These are phyloP conservation scores for Rubia yunnanensis DNA, from an alignment of 257 asterid genomes.

Conservation along the genomic window DNA sequence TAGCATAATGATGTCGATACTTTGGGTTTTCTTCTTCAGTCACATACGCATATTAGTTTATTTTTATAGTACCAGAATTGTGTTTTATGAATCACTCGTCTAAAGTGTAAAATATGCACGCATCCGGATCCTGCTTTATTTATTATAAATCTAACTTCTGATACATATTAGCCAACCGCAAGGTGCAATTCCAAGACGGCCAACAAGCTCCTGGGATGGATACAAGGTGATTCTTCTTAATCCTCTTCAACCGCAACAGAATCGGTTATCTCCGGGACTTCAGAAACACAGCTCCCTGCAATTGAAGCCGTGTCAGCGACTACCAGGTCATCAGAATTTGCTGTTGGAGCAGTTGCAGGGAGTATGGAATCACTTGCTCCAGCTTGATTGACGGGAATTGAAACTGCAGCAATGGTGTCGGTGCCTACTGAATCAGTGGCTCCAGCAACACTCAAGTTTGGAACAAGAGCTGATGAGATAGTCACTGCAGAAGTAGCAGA, in stretches of 20 bases:
- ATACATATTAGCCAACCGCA: neutral
- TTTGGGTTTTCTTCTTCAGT: no score
- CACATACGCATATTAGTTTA: neutral
- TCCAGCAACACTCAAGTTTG: slow-evolving; percentile 6
- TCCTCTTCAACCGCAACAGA: neutral
- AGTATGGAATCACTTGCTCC: neutral
- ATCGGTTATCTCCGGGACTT: neutral
- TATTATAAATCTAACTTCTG: no score
- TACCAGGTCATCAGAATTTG: neutral
- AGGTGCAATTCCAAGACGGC: neutral
- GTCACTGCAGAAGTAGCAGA: neutral
- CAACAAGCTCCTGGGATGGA: neutral
- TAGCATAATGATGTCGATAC: no score
- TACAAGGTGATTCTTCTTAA: neutral
- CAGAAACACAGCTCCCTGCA: neutral
- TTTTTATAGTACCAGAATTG: neutral
- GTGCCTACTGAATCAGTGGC: neutral
- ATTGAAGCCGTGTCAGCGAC: neutral
- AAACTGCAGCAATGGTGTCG: neutral
- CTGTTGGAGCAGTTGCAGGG: neutral
- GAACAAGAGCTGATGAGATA: neutral
- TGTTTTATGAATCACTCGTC: neutral
- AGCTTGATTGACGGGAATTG: slow-evolving; percentile 2
- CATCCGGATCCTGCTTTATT: neutral
- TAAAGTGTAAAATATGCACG: neutral